These are phyloP conservation scores for Aspergillus sojae DNA, from an alignment of 2,329 filamentous ascomycete genomes.

Conservation along the genomic window DNA sequence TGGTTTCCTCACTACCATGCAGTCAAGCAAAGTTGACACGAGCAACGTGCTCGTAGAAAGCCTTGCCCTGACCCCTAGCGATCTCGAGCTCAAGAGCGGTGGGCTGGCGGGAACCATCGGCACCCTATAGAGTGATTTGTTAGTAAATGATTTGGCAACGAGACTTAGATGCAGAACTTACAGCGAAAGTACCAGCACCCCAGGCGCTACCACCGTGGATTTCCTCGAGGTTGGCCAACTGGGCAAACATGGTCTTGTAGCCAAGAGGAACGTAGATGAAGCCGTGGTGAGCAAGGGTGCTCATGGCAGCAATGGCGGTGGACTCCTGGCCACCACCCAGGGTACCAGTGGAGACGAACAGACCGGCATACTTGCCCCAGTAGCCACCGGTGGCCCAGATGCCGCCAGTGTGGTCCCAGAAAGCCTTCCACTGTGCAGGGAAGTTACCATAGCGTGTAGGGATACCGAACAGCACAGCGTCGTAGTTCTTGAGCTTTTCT, in stretches of 20 bases:
- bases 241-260: constrained; percentile 76
- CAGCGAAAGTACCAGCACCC: constrained; percentile 91
- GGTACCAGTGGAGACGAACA: constrained; percentile 87
- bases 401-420: constrained; percentile 83
- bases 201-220: constrained; percentile 85
- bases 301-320: constrained; percentile 78
- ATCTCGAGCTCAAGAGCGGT: constrained; percentile 73
- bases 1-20: constrained; percentile 58
- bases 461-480: constrained; percentile 90
- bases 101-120: constrained; percentile 84
- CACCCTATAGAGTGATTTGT: constrained; percentile 52
- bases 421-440: constrained; percentile 87
- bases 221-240: constrained; percentile 72
- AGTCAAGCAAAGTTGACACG: constrained; percentile 79
- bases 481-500: constrained; percentile 79
- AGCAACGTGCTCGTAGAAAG: constrained; percentile 75
- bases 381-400: constrained; percentile 79
- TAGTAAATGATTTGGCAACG: too few species aligned
- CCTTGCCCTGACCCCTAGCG: constrained; percentile 79
- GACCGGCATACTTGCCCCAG: constrained; percentile 84
- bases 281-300: constrained; percentile 88
- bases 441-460: constrained; percentile 97
- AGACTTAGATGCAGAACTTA: constrained; percentile 47
- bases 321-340: constrained; percentile 90
- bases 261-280: constrained; percentile 96